A percentile compares a stretch with the other conserved stretches of the same genome.
Conservation (phyloP, 148 eudicot species). For the Amaranthus palmeri region DNA sequence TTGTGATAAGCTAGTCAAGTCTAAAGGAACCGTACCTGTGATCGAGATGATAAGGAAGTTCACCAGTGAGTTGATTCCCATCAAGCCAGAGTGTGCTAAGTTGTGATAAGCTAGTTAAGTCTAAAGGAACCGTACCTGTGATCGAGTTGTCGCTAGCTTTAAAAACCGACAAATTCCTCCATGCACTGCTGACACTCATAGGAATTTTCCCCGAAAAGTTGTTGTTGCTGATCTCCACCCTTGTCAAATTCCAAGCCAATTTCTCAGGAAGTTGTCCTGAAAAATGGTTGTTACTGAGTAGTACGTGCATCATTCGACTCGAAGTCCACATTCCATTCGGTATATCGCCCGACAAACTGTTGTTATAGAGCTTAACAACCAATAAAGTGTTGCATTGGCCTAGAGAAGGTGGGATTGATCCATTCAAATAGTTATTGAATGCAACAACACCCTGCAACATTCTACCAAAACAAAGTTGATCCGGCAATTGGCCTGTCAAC, state of each 20-base stretch:
- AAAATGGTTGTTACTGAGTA: constrained; percentile 41
- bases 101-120: constrained; percentile 37
- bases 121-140: constrained; percentile 45
- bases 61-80: constrained; percentile 60
- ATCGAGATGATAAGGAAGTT: no score
- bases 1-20: constrained; percentile 37
- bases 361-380: constrained; percentile 36
- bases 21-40: constrained; percentile 45
- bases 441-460: constrained; percentile 50
- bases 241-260: constrained; percentile 40
- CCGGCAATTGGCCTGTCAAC: constrained; percentile 67
- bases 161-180: constrained; percentile 43
- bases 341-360: constrained; percentile 51
- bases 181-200: constrained; percentile 19
- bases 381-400: constrained; percentile 36
- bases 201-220: constrained; percentile 60
- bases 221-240: constrained; percentile 53
- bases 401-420: constrained; percentile 56
- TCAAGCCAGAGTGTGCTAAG: constrained; percentile 39
- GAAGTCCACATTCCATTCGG: constrained; percentile 54
- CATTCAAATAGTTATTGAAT: constrained; percentile 45
- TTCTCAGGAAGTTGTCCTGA: constrained; percentile 49
- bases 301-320: constrained; percentile 23
- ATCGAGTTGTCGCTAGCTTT: constrained; percentile 55
- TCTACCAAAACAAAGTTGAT: constrained; percentile 46